These are phyloP conservation scores for Sphaerostilbella broomeana DNA, from an alignment of 2,329 filamentous ascomycete genomes.

Conservation along the genomic window DNA sequence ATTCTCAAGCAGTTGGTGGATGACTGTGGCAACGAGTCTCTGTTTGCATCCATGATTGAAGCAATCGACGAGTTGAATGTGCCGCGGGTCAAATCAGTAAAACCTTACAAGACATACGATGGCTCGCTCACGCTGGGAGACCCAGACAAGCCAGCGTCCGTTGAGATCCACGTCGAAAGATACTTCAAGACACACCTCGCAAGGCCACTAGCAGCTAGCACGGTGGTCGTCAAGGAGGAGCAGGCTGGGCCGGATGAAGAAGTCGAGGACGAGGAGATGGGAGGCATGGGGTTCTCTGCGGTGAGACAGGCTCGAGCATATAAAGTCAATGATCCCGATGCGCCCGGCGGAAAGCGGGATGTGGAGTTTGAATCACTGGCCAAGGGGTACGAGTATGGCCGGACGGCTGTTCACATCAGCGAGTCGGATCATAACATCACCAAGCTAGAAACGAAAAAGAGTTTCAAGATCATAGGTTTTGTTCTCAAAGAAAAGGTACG, in stretches of 20 bases:
- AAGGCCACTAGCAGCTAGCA: conserved; percentile 66
- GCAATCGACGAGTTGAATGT: conserved; percentile 73
- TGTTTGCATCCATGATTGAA: conserved; percentile 78
- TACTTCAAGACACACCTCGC: conserved; percentile 83
- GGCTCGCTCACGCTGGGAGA: conserved; percentile 77
- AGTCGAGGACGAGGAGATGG: conserved; percentile 40
- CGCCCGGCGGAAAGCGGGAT: conserved; percentile 72
- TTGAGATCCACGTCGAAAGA: conserved; percentile 81
- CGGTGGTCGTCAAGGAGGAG: conserved; percentile 58
- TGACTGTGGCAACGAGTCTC: conserved; percentile 54
- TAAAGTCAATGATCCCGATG: conserved; percentile 66
- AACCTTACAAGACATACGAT: conserved; percentile 71
- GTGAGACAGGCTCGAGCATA: conserved; percentile 79
- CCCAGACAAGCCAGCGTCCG: conserved; percentile 62
- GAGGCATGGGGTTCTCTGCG: conserved; percentile 52
- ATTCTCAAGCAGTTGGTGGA: conserved; percentile 59
- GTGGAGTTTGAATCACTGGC: conserved; percentile 76
- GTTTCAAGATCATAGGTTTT: conserved; percentile 82
- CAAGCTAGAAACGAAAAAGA: conserved; percentile 70
- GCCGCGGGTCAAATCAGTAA: conserved; percentile 69
- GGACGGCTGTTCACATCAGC: conserved; percentile 83
- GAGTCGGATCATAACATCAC: conserved; percentile 82
- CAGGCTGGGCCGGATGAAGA: conserved; percentile 44
- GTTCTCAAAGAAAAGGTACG: conserved; percentile 62
- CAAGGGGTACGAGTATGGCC: conserved; percentile 91